phyloP scores from a whole-genome alignment of 2,329 filamentous ascomycete genomes.

The Aspergillus tamarii region DNA sequence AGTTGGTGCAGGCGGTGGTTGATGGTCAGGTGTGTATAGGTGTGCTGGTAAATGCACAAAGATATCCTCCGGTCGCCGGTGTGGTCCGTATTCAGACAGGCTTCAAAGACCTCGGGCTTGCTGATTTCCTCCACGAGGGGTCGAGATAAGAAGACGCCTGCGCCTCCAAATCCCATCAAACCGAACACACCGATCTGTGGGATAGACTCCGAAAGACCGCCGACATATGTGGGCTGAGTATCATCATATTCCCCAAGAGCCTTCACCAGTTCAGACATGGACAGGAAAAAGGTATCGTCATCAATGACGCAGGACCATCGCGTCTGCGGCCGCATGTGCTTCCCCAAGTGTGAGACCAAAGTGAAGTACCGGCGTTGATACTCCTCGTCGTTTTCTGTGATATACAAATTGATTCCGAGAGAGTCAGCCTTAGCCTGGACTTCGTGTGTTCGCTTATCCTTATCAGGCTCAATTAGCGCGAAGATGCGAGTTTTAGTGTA shows the following conservation, averaged over 20 bases:
- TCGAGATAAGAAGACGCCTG: constrained; percentile 61
- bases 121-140: constrained; percentile 55
- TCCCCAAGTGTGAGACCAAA: constrained; percentile 55
- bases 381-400: constrained; percentile 38
- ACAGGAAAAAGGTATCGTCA: constrained; percentile 67
- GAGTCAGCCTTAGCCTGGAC: constrained; percentile 39
- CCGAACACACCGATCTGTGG: constrained; percentile 57
- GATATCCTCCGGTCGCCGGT: constrained; percentile 61
- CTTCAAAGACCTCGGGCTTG: constrained; percentile 46
- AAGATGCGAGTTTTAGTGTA: constrained; percentile 57
- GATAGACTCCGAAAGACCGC: constrained; percentile 61
- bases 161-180: constrained; percentile 64
- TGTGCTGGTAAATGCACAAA: constrained; percentile 61
- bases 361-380: constrained; percentile 60
- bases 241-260: constrained; percentile 55
- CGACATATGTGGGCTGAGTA: constrained; percentile 56
- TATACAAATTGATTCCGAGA: constrained; percentile 48
- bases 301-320: constrained; percentile 63
- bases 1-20: constrained; percentile 62
- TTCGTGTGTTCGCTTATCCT: constrained; percentile 31
- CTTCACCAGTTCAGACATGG: constrained; percentile 54
- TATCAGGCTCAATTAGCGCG: constrained; percentile 53
- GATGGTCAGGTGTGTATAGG: constrained; percentile 57
- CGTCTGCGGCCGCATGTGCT: constrained; percentile 49
- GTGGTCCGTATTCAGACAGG: constrained; percentile 52